Evolutionary conservation across 257 asterid genomes (phyloP).

Genomic region (Leptodermis oblonga): DNA sequence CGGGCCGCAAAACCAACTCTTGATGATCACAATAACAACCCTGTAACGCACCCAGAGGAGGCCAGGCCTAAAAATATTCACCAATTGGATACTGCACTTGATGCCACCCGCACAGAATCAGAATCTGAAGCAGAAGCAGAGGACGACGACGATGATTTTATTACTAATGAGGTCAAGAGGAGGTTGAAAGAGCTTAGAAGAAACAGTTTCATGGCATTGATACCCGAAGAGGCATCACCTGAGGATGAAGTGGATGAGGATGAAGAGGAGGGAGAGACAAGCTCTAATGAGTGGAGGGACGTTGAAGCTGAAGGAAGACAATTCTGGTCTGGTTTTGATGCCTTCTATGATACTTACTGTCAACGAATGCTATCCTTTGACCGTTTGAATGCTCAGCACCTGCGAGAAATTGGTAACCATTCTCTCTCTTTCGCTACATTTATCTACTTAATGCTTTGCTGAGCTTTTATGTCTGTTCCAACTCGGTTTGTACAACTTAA

Average conservation of each 20-base stretch:
- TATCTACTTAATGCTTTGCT: background rate
- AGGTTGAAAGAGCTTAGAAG: constrained; percentile 85
- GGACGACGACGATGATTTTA: constrained; percentile 92
- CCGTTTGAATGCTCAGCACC: constrained; percentile 66
- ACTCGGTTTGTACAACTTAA: background rate
- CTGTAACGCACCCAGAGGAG: constrained; percentile 49
- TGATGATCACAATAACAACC: constrained; percentile 36
- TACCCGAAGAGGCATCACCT: constrained; percentile 79
- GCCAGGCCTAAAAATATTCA: constrained; percentile 36
- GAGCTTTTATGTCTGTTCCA: no score
- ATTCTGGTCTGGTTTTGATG: constrained; percentile 89
- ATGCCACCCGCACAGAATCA: constrained; percentile 44
- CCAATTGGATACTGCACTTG: constrained; percentile 41
- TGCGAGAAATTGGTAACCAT: constrained; percentile 66
- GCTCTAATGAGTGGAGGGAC: constrained; percentile 84
- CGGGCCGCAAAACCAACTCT: constrained; percentile 50
- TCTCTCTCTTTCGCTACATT: background rate
- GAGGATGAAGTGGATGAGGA: constrained; percentile 55
- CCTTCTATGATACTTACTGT: constrained; percentile 70
- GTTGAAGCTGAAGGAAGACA: constrained; percentile 79
- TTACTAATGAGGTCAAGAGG: constrained; percentile 87
- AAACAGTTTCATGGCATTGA: constrained; percentile 89
- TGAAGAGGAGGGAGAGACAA: constrained; percentile 68
- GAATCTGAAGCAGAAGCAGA: constrained; percentile 62
- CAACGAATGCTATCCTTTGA: constrained; percentile 77